Evolutionary conservation across 2,329 filamentous ascomycete species (phyloP).

Genomic region (Hypoxylon sp.): DNA sequence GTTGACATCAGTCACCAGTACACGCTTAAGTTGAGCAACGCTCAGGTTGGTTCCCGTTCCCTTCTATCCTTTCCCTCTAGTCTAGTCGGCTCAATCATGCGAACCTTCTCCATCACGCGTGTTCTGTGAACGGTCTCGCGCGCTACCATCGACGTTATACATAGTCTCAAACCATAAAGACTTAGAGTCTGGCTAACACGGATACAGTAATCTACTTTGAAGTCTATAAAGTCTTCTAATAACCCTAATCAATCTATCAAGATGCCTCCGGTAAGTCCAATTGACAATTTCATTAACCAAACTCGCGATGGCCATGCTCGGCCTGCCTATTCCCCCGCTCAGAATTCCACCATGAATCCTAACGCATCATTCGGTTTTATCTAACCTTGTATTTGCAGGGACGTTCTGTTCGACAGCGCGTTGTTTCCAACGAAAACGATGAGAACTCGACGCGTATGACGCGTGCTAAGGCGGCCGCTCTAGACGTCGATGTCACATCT

Average conservation of each 20-base stretch:
- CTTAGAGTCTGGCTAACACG: conserved; percentile 10
- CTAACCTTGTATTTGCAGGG: conserved; percentile 54
- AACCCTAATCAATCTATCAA: conserved; percentile 35
- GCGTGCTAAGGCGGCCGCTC: conserved; percentile 86
- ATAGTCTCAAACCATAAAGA: conserved; percentile 2
- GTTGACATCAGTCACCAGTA: conserved; percentile 35
- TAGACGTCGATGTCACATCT: conserved; percentile 67
- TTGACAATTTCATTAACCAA: not conserved
- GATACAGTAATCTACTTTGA: not conserved
- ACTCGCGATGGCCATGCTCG: not conserved
- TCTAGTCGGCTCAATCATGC: no score
- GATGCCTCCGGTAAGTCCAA: conserved; percentile 52
- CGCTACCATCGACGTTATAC: conserved; percentile 23
- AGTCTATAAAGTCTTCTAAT: conserved; percentile 14
- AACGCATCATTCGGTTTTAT: conserved; percentile 13
- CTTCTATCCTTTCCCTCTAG: not conserved
- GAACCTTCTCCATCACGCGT: conserved; percentile 23
- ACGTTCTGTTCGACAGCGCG: conserved; percentile 76
- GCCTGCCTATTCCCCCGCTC: no score
- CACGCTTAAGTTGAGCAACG: conserved; percentile 1
- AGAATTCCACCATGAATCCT: no score
- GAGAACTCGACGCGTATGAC: conserved; percentile 94
- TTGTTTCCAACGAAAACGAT: conserved; percentile 90
- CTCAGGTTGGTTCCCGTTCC: not conserved
- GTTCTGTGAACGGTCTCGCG: no score